phyloP scores from a whole-genome alignment of 2,329 filamentous ascomycete genomes.

The Rutstroemia sp. region DNA sequence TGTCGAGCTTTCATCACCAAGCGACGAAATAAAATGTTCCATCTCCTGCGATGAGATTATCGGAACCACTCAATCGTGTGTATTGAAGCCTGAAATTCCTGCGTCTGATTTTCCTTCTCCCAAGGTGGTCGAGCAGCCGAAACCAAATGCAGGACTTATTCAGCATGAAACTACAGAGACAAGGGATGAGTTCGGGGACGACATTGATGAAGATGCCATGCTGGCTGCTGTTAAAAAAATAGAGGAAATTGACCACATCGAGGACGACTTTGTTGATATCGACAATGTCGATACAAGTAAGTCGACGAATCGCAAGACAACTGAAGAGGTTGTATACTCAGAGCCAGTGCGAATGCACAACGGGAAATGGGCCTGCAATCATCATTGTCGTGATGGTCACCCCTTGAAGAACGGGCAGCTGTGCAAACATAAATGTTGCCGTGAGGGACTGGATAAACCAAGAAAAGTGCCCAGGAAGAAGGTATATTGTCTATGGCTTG shows the following conservation, averaged over 20 bases:
- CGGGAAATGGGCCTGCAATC: slow-evolving; percentile 69
- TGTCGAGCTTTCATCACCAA: slow-evolving; percentile 44
- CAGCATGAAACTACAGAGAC: neutral
- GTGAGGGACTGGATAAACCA: slow-evolving; percentile 61
- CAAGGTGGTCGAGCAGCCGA: neutral
- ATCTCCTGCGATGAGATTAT: slow-evolving; percentile 83
- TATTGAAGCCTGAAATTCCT: slow-evolving; percentile 28
- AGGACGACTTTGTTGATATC: slow-evolving; percentile 47
- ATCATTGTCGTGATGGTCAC: slow-evolving; percentile 46
- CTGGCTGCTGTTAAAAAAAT: slow-evolving; percentile 29
- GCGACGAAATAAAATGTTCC: slow-evolving; percentile 57
- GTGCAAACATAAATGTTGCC: slow-evolving; percentile 69
- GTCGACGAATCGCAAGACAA: neutral
- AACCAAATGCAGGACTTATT: neutral
- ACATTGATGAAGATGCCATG: slow-evolving; percentile 37
- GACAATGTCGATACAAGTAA: slow-evolving; percentile 31
- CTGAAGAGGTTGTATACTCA: neutral
- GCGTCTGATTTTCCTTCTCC: slow-evolving; percentile 28
- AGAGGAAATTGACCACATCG: slow-evolving; percentile 20
- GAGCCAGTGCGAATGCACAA: slow-evolving; percentile 52
- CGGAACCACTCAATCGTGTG: slow-evolving; percentile 37
- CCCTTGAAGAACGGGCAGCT: slow-evolving; percentile 32
- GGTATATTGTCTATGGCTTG: neutral
- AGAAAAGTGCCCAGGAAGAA: slow-evolving; percentile 18
- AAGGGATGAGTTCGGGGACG: slow-evolving; percentile 26